Evolutionary conservation across 192 early-diverging fungal species (phyloP), one percentile per base, ranked within the genome.

Genomic region (Paraglomus brasilianum): DNA sequence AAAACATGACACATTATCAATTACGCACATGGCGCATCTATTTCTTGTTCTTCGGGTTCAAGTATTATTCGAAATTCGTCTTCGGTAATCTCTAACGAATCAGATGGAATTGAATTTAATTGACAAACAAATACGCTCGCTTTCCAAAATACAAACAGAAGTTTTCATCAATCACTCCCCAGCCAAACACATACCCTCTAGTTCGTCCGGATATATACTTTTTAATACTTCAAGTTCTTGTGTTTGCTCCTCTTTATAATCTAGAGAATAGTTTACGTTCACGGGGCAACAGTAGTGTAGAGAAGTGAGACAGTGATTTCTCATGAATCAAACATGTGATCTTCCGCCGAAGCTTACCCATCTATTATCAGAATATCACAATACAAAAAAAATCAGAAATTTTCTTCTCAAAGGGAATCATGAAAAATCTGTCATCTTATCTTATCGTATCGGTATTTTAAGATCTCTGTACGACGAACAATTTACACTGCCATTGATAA

Each of bases 121-220:
- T 30, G 3, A 30, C 30, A 30, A 30, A 30, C 1, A 30, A 3
- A 30, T 30, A 3, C 30, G 30, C 19, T 58, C 59, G 30, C 38
- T 45, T 56, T 57, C 14, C 22, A 19, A 57, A 64, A 56, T 19
- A 47, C 52, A 50, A 41, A 24, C 13, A 8, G 21, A 30, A 30
- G 30, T 30, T 3, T 3, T 1, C 3, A 30, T 30, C 3, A 30
- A 30, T 30, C 30, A 30, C 30, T 30, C 30, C 3, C 30, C 30
- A 30, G 3, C 30, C 30, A 30, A 11, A 53, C 77, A 80, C 45
- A 76, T 80, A 82, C 87, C 78, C 71, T 82, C 79, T 47, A 90
- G 85, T 74, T 92, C 91, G 64, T 87, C 87, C 46, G 87, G 85
- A 77, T 92, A 93, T 73, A 93, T 93, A 45, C 89, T 90, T 66